These are phyloP conservation scores for Fusarium scirpi DNA, from an alignment of 2,329 filamentous ascomycete species.

Conservation along the genomic window DNA sequence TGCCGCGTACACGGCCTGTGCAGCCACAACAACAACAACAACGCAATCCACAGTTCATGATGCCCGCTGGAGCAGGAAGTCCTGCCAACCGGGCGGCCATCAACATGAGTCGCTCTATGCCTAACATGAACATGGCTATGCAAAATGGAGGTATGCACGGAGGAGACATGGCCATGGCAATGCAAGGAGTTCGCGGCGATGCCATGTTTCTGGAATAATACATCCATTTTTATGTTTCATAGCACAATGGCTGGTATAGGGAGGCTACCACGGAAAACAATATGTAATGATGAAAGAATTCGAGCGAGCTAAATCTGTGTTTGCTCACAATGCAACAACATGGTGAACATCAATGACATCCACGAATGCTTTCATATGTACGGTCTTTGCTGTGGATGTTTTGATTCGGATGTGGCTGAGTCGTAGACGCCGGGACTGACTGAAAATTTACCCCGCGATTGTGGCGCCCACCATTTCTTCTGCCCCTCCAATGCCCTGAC, in stretches of 20 bases:
- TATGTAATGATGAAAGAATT: conserved; percentile 50
- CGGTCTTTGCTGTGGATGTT: conserved; percentile 3
- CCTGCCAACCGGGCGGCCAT: conserved; percentile 54
- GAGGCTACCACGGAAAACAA: conserved; percentile 21
- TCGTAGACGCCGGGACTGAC: conserved; percentile 9
- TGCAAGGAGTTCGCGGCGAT: conserved; percentile 61
- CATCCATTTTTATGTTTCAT: conserved; percentile 9
- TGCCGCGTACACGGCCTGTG: conserved; percentile 55
- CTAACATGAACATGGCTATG: conserved; percentile 60
- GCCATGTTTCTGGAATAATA: conserved; percentile 65
- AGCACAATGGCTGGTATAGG: conserved; percentile 18
- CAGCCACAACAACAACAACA: conserved; percentile 53
- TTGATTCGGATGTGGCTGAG: conserved; percentile 33
- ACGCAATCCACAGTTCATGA: conserved; percentile 53
- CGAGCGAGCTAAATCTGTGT: conserved; percentile 41
- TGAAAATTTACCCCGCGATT: conserved; percentile 50
- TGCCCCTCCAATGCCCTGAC: conserved; percentile 50
- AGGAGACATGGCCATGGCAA: conserved; percentile 59
- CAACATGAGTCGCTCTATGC: conserved; percentile 59
- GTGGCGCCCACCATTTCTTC: conserved; percentile 46
- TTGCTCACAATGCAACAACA: conserved; percentile 51
- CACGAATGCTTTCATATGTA: background rate
- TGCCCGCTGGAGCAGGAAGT: conserved; percentile 56
- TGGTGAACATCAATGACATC: conserved; percentile 35
- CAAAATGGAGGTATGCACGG: conserved; percentile 56